phyloP scores from a whole-genome alignment of 495 filamentous ascomycete species.

The Penicillium flavigenum region DNA sequence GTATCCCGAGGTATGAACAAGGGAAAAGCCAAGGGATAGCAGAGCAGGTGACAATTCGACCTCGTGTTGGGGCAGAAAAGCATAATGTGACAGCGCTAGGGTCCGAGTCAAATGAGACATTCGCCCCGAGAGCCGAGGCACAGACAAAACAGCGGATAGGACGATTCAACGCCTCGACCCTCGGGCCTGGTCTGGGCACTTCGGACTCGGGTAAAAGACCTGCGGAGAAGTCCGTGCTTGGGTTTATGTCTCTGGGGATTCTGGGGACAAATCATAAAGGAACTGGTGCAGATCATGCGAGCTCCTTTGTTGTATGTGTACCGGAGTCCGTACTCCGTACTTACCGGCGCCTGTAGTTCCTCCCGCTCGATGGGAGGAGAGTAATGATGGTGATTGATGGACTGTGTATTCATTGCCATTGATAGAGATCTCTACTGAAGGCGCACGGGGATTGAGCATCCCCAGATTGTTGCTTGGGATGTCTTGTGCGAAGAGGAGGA shows the following conservation, averaged over 20 bases:
- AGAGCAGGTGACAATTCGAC: neutral
- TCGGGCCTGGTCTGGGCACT: slow-evolving; percentile 7
- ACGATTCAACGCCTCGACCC: slow-evolving; percentile 1
- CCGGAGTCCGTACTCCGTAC: slow-evolving; percentile 17
- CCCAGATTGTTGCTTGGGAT: slow-evolving; percentile 79
- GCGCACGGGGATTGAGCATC: slow-evolving; percentile 71
- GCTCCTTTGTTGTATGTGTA: neutral
- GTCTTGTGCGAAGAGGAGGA: slow-evolving; percentile 75
- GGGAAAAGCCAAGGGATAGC: neutral
- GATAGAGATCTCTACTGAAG: slow-evolving; percentile 65
- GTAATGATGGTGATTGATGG: slow-evolving; percentile 78
- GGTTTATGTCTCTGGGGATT: neutral
- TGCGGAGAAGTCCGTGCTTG: slow-evolving; percentile 12
- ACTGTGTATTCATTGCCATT: slow-evolving; percentile 70
- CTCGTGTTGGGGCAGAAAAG: neutral
- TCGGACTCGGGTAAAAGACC: slow-evolving; percentile 4
- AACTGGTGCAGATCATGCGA: slow-evolving; percentile 11
- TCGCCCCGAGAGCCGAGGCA: slow-evolving; percentile 5
- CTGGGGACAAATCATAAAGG: slow-evolving; percentile 3
- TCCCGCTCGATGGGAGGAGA: slow-evolving; percentile 71
- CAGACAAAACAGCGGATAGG: neutral
- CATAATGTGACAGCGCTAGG: neutral
- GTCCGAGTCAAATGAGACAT: slow-evolving; percentile 6
- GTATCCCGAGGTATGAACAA: neutral
- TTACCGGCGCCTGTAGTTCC: slow-evolving; percentile 91